A percentile compares a stretch with the other conserved stretches of the same genome.
phyloP scores from a whole-genome alignment of 352 stramenopile species.

The Discostella stelligera region DNA sequence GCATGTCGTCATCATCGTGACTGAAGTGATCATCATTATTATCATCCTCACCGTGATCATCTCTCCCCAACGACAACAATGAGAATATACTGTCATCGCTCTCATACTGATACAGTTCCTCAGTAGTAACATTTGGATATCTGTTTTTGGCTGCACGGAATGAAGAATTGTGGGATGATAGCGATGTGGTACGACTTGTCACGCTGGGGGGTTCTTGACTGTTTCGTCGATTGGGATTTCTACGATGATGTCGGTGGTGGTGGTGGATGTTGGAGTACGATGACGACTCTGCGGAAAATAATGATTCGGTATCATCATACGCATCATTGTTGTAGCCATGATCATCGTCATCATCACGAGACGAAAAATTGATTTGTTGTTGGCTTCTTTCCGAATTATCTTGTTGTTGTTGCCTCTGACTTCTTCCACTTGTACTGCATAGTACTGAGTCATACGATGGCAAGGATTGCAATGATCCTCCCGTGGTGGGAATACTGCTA shows the following conservation, averaged over 20 bases:
- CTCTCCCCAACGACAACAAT: conserved; percentile 24
- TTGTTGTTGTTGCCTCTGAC: neutral
- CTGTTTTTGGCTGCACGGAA: neutral
- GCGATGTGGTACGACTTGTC: conserved; percentile 1
- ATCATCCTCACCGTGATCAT: conserved; percentile 11
- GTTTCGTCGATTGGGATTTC: neutral
- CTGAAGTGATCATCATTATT: neutral
- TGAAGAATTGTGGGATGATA: conserved; percentile 8
- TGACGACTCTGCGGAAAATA: neutral
- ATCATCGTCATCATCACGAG: neutral
- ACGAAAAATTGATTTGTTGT: neutral
- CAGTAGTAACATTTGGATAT: neutral
- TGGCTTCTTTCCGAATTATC: neutral
- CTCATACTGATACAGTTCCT: conserved; percentile 3
- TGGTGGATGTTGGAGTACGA: neutral
- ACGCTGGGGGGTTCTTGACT: neutral
- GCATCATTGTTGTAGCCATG: conserved; percentile 7
- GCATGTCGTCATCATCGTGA: no score
- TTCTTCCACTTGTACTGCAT: neutral
- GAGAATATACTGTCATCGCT: conserved; percentile 47
- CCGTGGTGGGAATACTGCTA: neutral
- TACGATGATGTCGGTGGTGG: neutral
- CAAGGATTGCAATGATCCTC: conserved; percentile 3
- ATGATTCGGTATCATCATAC: neutral
- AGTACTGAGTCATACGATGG: conserved; percentile 3